A percentile compares a stretch with the other conserved stretches of the same genome.
These are phyloP conservation scores for Eleusine coracana DNA, from an alignment of 176 grass and related monocot genomes.

Conservation along the genomic window DNA sequence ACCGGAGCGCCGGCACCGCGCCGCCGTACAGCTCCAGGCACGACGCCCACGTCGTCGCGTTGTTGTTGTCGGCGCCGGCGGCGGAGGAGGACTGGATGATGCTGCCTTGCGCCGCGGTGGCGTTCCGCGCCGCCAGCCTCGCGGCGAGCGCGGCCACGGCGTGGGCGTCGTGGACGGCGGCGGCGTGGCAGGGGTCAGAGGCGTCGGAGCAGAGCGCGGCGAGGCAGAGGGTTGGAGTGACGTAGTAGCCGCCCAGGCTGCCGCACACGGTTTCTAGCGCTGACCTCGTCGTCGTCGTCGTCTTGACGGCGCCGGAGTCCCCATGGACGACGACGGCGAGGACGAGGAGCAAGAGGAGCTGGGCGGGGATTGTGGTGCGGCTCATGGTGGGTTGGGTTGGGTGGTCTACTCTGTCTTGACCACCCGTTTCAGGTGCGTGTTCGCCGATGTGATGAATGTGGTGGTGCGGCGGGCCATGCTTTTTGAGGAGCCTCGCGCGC, in stretches of 20 bases:
- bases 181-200: neutral
- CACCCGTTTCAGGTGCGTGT: too few species aligned
- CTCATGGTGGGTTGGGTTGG: neutral
- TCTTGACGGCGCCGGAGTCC: too few species aligned
- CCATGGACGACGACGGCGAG: neutral
- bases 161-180: neutral
- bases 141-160: slow-evolving; percentile 45
- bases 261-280: slow-evolving; percentile 40
- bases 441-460: neutral
- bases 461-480: neutral
- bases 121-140: slow-evolving; percentile 33
- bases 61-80: too few species aligned
- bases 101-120: slow-evolving; percentile 35
- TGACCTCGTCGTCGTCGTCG: too few species aligned
- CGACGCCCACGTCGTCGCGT: slow-evolving; percentile 5
- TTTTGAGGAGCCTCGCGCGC: neutral
- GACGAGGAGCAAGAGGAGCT: neutral
- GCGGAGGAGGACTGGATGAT: slow-evolving; percentile 18
- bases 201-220: slow-evolving; percentile 43
- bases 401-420: too few species aligned
- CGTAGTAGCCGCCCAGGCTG: slow-evolving; percentile 51
- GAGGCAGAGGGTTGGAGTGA: slow-evolving; percentile 32
- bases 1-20: slow-evolving; percentile 36
- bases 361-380: neutral
- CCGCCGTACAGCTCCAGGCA: slow-evolving; percentile 54